phyloP scores from a whole-genome alignment of 352 stramenopile species.

The Pythium insidiosum region DNA sequence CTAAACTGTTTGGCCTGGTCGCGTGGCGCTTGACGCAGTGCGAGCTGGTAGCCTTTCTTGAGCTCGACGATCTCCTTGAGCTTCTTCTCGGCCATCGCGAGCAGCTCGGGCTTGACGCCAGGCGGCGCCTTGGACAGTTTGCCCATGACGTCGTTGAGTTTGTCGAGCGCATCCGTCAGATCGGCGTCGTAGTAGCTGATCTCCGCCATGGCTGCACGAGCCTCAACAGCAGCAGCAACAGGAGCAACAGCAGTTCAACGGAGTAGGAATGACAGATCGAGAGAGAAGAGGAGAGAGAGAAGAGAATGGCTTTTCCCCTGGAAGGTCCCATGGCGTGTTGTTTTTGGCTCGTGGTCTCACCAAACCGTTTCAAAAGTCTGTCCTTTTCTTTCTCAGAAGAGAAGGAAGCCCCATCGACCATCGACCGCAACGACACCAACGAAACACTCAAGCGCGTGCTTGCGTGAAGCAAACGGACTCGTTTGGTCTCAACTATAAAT shows the following conservation, averaged over 20 bases:
- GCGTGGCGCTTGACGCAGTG: constrained; percentile 62
- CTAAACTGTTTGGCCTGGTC: constrained; percentile 58
- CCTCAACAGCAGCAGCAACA: neutral
- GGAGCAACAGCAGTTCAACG: neutral
- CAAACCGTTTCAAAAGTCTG: too few species aligned
- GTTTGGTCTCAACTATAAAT: too few species aligned
- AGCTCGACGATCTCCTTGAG: constrained; percentile 77
- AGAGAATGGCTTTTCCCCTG: too few species aligned
- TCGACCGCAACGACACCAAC: too few species aligned
- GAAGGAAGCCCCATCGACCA: too few species aligned
- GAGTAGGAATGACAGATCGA: neutral
- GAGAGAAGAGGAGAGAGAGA: too few species aligned
- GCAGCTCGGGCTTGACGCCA: constrained; percentile 58
- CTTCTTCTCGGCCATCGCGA: constrained; percentile 75
- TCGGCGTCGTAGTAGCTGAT: constrained; percentile 86
- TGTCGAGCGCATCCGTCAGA: constrained; percentile 71
- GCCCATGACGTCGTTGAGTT: constrained; percentile 82
- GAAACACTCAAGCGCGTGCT: too few species aligned
- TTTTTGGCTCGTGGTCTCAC: too few species aligned
- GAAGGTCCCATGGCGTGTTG: too few species aligned
- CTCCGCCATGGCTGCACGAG: constrained; percentile 56
- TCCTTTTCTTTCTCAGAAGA: too few species aligned
- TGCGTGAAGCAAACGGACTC: too few species aligned
- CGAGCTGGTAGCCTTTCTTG: constrained; percentile 81
- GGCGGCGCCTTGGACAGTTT: constrained; percentile 74